These are phyloP conservation scores for Blastocystis sp. DNA, from an alignment of 352 stramenopile species.

Conservation along the genomic window DNA sequence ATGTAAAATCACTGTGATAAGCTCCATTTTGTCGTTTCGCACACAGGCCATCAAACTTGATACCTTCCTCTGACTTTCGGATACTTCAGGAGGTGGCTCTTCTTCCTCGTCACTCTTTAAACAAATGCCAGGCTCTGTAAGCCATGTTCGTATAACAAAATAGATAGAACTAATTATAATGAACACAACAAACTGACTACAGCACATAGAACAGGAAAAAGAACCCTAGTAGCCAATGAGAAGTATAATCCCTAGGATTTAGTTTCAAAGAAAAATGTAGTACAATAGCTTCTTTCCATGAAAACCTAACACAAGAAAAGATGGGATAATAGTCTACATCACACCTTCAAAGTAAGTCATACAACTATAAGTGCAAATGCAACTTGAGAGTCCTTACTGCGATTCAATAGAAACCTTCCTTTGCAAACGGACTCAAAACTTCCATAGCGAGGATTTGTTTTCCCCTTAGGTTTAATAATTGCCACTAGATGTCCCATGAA, in stretches of 20 bases:
- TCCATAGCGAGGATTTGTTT: not conserved
- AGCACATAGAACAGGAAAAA: not conserved
- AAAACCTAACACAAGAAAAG: not conserved
- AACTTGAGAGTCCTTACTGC: not conserved
- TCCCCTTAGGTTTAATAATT: not conserved
- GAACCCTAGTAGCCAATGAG: not conserved
- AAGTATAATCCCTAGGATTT: not conserved
- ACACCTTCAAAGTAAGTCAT: not conserved
- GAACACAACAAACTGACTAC: not conserved
- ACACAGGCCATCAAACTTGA: slow-evolving; percentile 21
- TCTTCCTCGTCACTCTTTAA: slow-evolving; percentile 5
- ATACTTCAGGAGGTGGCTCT: not conserved
- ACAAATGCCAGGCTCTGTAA: not conserved
- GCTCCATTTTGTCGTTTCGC: not conserved
- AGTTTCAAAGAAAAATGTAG: not conserved
- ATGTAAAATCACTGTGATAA: not conserved
- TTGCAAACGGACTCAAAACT: not conserved
- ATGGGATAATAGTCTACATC: not conserved
- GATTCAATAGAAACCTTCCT: not conserved
- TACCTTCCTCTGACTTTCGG: not conserved
- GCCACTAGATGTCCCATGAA: not conserved
- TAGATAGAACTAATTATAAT: not conserved
- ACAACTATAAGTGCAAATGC: not conserved
- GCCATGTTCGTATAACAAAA: not conserved
- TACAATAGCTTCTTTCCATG: not conserved